Evolutionary conservation across 73 alveolate species (phyloP).

Genomic region (Symbiodinium natans): DNA sequence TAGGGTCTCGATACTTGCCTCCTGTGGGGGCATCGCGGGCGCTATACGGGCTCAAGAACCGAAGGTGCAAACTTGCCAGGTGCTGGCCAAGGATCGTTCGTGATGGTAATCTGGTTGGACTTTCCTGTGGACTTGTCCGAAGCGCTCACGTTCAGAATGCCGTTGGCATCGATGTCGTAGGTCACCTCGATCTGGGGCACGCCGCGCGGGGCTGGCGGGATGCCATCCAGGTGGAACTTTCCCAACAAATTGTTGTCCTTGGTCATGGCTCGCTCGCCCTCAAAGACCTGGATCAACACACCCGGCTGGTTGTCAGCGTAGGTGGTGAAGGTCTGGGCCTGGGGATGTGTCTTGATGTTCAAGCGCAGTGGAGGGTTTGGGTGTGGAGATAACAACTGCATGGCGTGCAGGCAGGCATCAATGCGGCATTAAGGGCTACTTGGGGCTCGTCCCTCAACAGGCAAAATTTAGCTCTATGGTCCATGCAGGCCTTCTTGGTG

Average conservation of each 20-base stretch:
- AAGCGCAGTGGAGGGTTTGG: too few species aligned
- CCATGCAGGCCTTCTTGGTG: slow-evolving; percentile 94
- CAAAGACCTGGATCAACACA: slow-evolving; percentile 98
- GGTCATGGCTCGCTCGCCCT: slow-evolving; percentile 99
- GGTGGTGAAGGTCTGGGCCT: slow-evolving; percentile 99
- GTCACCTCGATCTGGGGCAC: slow-evolving; percentile 97
- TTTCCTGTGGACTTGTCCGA: slow-evolving; percentile 96
- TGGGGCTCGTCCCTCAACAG: too few species aligned
- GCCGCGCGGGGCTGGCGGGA: slow-evolving; percentile 99
- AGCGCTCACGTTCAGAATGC: slow-evolving; percentile 97
- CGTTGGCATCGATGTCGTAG: slow-evolving; percentile 97
- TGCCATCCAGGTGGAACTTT: slow-evolving; percentile 98
- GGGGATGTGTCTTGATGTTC: slow-evolving; percentile 69
- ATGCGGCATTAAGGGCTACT: too few species aligned
- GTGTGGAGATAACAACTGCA: too few species aligned
- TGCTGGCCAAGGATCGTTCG: slow-evolving; percentile 4
- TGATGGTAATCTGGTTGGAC: slow-evolving; percentile 43
- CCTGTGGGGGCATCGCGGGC: too few species aligned
- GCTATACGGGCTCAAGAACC: too few species aligned
- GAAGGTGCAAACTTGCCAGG: background rate
- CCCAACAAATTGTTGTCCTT: slow-evolving; percentile 99
- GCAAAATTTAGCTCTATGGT: too few species aligned
- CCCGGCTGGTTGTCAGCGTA: slow-evolving; percentile 98
- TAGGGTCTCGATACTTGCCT: slow-evolving; percentile 32
- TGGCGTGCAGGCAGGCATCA: too few species aligned